Evolutionary conservation across 371 early-diverging fungal species (phyloP).

Genomic region (Mortierella sp.): DNA sequence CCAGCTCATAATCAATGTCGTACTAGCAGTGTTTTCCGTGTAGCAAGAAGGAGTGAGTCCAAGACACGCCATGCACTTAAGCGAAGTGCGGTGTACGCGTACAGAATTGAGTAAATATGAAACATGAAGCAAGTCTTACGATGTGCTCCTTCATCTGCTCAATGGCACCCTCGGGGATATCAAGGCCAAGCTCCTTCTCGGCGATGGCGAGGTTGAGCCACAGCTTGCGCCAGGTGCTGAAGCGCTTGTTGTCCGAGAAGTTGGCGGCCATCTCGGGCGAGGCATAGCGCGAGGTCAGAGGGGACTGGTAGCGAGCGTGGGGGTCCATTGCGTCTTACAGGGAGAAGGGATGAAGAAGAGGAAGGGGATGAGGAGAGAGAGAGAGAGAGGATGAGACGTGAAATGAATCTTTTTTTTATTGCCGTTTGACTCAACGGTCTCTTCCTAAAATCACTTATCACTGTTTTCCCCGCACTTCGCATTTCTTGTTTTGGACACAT

Average conservation of each 20-base stretch:
- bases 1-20: constrained; percentile 92
- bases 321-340: constrained; percentile 53
- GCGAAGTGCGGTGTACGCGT: neutral
- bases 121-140: constrained; percentile 27
- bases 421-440: neutral
- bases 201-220: constrained; percentile 95
- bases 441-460: neutral
- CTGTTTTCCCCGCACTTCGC: neutral
- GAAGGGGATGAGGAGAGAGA: neutral
- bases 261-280: constrained; percentile 97
- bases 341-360: neutral
- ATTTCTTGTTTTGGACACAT: constrained; percentile 1
- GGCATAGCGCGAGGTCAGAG: constrained; percentile 96
- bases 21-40: constrained; percentile 38
- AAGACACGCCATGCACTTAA: neutral
- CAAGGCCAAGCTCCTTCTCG: constrained; percentile 92
- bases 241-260: constrained; percentile 95
- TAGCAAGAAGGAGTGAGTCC: neutral
- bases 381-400: neutral
- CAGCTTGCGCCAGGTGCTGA: constrained; percentile 93
- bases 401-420: neutral
- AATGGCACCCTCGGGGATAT: constrained; percentile 90
- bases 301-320: constrained; percentile 89
- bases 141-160: constrained; percentile 91
- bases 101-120: neutral